Evolutionary conservation across 495 filamentous ascomycete species (phyloP).

Genomic region (Cenococcum geophilum): DNA sequence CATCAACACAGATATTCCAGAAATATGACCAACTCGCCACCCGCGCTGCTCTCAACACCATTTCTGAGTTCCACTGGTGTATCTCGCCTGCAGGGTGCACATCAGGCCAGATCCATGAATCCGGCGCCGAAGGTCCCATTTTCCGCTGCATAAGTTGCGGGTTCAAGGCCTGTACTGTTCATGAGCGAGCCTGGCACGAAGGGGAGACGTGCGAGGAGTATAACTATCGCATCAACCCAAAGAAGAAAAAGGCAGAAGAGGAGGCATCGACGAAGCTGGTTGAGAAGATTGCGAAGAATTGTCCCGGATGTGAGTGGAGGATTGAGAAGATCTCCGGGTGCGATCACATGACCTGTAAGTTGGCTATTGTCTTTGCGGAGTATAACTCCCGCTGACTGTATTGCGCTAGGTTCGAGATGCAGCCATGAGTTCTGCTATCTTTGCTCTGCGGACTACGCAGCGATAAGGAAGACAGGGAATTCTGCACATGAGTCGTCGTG

Average conservation of each 20-base stretch:
- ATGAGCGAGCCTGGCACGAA: constrained; percentile 37
- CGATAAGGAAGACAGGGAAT: neutral
- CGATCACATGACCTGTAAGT: constrained; percentile 34
- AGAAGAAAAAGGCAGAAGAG: constrained; percentile 16
- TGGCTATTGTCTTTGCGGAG: too few relatives aligned
- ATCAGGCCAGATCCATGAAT: constrained; percentile 9
- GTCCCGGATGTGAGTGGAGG: constrained; percentile 25
- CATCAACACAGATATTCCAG: constrained; percentile 11
- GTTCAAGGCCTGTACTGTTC: constrained; percentile 35
- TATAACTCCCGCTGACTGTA: too few relatives aligned
- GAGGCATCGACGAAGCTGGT: constrained; percentile 14
- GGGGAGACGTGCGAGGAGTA: constrained; percentile 35
- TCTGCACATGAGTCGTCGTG: neutral
- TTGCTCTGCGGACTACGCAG: constrained; percentile 15
- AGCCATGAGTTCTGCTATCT: constrained; percentile 27
- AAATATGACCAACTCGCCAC: constrained; percentile 24
- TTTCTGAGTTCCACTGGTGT: constrained; percentile 12
- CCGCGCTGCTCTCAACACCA: neutral
- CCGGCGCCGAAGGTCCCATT: constrained; percentile 2
- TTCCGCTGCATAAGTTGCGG: constrained; percentile 35
- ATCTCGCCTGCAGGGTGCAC: neutral
- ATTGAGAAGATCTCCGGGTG: constrained; percentile 34
- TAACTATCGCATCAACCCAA: constrained; percentile 24
- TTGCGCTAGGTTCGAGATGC: constrained; percentile 20
- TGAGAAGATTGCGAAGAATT: constrained; percentile 23